Base-by-base conservation (phyloP, 768 basidiomycete species). In the Phaffia tasmanica region DNA sequence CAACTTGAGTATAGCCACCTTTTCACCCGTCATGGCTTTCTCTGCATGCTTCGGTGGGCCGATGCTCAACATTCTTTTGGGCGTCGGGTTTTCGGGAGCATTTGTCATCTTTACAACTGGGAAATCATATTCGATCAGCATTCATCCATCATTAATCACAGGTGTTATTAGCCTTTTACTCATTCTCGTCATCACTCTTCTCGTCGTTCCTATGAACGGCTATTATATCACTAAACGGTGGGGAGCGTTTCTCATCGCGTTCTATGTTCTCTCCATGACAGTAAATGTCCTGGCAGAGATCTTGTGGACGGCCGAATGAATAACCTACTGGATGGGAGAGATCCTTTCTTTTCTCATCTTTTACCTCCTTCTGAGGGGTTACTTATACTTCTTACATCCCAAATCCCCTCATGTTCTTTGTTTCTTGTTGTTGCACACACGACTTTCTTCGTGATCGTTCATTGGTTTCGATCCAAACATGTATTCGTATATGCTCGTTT, bases 1-100 rank as follows among this genome's bases (percentile, higher is more conserved):
- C 25, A 97, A 98, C 77, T 88, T 89, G 80, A 92, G 88, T 63
- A 89, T 99, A 11, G 94, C 94, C 29, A 88, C 84, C 78, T 93
- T 91, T 75, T 90, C 86, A 71, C 91, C 85, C 51, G 84, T 90
- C 72, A 94, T 94, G 91, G 91, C 87, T 27, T 92, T 95, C 77
- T 89, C 89, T 5, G 92, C 91, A 0, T 95, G 91, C 75, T 93
- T 93, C 71, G 91, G 91, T 58, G 30, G 64, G 16, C 59, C 57
- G 19, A 56, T 68, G 47, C 55, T 64, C 30, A 49, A 63, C 54
- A 64, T 64, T 32, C 74, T 79, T 4, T 72, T 79, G 16, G 94
- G 94, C 19, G 82, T 98, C 65, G 95, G 95, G 25, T 82, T 94
- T 61, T 91, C 92, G 0, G 94, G 95, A 7, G 84, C 87, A 3